Base-by-base conservation (phyloP, 2,329 filamentous ascomycete genomes). In the Aureobasidium namibiae region DNA sequence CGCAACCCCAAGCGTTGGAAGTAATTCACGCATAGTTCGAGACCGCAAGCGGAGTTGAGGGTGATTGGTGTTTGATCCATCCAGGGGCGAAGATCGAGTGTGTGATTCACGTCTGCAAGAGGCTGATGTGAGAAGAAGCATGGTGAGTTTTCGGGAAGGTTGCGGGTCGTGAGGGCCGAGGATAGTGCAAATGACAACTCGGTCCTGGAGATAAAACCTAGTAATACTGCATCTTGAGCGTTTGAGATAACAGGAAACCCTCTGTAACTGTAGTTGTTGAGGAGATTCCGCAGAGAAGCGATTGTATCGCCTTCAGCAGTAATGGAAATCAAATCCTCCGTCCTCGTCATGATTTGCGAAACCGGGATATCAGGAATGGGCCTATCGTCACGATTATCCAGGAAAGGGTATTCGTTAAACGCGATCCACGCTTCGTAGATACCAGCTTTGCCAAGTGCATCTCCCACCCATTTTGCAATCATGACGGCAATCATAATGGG, bases 401-500 rank as follows among this genome's bases (percentile, higher is more conserved):
- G 82, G 74, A 92, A 96, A 0, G 94, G 94, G 70, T 97, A 99
- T 65, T 89, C 90, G 69, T 95, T 94, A 74, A 96, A 87, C 66
- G 91, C 88, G 69, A 99, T 99, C 94, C 94, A 99, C 58, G 88
- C 88, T 72, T 99, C 94, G 76, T 99, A 99, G 73, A 99, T 97
- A 64, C 94, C 91, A 52, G 88, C 85, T 59, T 90, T 89, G 26
- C 90, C 91, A 72, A 99, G 92, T 52, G 91, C 92, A 72, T 99
- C 94, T 68, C 92, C 94, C 26, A 96, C 90, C 94, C 94, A 99
- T 76, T 99, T 99, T 63, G 89, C 89, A 45, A 97, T 81, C 92
- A 99, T 95, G 69, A 99, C 94, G 44, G 92, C 91, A 64, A 99
- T 89, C 94, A 99, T 99, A 73, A 97, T 99, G 58, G 94, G 94